These are phyloP conservation scores for Pisolithus thermaeus DNA, from an alignment of 1,284 basidiomycete genomes.

Conservation along the genomic window DNA sequence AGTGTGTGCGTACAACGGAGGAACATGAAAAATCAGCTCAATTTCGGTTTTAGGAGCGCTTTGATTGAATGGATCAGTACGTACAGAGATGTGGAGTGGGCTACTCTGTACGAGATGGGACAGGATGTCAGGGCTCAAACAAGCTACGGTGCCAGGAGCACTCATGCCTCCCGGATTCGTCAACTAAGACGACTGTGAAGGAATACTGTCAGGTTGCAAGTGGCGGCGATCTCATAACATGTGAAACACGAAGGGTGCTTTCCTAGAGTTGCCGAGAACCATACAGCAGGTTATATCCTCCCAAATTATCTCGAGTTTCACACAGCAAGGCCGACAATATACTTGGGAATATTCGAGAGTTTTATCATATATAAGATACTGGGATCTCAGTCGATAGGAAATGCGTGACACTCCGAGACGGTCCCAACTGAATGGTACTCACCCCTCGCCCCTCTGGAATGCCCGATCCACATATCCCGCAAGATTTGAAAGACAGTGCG, in stretches of 20 bases:
- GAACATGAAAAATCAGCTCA: background rate
- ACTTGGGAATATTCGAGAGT: too few relatives aligned
- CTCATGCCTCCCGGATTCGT: constrained; percentile 41
- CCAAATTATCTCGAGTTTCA: too few relatives aligned
- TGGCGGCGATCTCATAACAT: too few relatives aligned
- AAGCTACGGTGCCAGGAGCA: constrained; percentile 30
- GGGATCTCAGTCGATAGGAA: too few relatives aligned
- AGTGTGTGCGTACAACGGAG: constrained; percentile 27
- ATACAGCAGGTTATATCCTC: too few relatives aligned
- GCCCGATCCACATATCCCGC: constrained; percentile 35
- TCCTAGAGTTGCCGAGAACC: too few relatives aligned
- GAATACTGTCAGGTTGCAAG: too few relatives aligned
- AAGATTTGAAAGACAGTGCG: constrained; percentile 40
- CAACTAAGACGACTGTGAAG: too few relatives aligned
- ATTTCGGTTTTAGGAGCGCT: constrained; percentile 47
- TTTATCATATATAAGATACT: too few relatives aligned
- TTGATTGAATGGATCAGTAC: constrained; percentile 64
- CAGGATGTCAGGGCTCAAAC: constrained; percentile 43
- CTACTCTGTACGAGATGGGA: constrained; percentile 65
- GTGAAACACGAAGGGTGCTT: too few relatives aligned
- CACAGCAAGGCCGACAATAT: too few relatives aligned
- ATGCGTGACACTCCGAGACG: background rate
- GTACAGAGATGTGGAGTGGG: constrained; percentile 66
- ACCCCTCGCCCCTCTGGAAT: background rate
- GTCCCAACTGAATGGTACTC: background rate